Conservation (phyloP, 2,329 filamentous ascomycete species). For the Colletotrichum neosansevieriae region DNA sequence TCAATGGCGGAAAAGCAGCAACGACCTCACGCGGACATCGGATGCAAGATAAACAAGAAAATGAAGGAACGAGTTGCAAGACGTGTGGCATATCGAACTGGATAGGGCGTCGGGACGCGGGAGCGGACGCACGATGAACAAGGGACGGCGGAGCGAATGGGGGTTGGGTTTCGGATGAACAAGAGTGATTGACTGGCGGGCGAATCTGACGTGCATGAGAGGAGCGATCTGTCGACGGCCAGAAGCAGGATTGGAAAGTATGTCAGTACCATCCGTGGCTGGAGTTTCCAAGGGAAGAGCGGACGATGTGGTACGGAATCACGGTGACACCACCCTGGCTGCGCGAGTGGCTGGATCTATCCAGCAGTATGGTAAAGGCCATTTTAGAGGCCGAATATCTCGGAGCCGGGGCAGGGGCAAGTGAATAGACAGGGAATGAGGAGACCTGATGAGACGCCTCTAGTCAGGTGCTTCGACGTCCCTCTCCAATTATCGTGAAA, state of each 20-base stretch:
- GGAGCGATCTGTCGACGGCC: constrained; percentile 34
- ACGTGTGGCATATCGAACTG: not conserved
- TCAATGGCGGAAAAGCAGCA: not conserved
- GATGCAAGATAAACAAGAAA: constrained; percentile 13
- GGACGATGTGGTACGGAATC: constrained; percentile 27
- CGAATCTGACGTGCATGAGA: constrained; percentile 39
- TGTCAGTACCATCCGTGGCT: not conserved
- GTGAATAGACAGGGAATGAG: too few species aligned
- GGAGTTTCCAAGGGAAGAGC: constrained; percentile 4
- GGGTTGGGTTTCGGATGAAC: constrained; percentile 15
- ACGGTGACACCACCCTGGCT: constrained; percentile 19
- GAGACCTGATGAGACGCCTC: not conserved
- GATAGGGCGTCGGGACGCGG: constrained; percentile 17
- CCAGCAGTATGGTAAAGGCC: constrained; percentile 32
- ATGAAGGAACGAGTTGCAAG: constrained; percentile 1
- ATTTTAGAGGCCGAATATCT: constrained; percentile 25
- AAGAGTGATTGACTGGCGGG: constrained; percentile 21
- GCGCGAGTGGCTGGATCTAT: constrained; percentile 35
- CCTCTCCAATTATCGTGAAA: constrained; percentile 4
- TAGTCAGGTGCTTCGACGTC: not conserved
- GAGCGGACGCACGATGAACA: constrained; percentile 24
- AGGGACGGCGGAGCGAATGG: constrained; percentile 25
- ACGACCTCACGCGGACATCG: constrained; percentile 4
- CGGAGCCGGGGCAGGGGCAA: not conserved
- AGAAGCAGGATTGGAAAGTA: constrained; percentile 32